Evolutionary conservation across 257 asterid genomes (phyloP).

Genomic region (Gentiana dahurica): DNA sequence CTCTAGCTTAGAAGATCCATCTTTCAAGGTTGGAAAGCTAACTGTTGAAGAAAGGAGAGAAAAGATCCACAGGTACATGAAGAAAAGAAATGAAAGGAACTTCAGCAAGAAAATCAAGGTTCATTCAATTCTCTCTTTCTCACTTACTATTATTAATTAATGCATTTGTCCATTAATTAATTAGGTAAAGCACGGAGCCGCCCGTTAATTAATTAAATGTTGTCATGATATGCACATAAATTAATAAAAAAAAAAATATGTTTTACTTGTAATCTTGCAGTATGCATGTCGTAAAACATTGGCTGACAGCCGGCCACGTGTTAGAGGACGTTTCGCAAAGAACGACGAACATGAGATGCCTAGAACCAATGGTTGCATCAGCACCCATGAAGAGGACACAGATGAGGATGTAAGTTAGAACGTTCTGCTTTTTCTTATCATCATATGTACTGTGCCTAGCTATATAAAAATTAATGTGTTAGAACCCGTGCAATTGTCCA

Average conservation of each 20-base stretch:
- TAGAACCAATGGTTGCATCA: conserved; percentile 24
- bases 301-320: conserved; percentile 90
- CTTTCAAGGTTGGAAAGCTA: conserved; percentile 60
- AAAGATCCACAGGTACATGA: conserved; percentile 72
- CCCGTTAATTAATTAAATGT: too few species aligned
- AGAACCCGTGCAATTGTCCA: too few species aligned
- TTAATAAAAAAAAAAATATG: not conserved
- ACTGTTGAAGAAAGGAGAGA: conserved; percentile 80
- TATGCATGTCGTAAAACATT: conserved; percentile 90
- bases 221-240: too few species aligned
- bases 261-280: conserved; percentile 23
- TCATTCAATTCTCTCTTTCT: conserved; percentile 1
- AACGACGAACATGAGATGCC: conserved; percentile 54
- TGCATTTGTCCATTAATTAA: not conserved
- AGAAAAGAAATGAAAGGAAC: conserved; percentile 83
- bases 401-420: conserved; percentile 36
- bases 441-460: too few species aligned
- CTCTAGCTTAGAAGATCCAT: conserved; percentile 68
- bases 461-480: too few species aligned
- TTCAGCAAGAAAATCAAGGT: conserved; percentile 96
- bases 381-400: conserved; percentile 53
- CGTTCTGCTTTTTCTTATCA: too few species aligned
- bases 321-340: conserved; percentile 84
- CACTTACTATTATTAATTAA: too few species aligned
- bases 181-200: not conserved